phyloP scores from a whole-genome alignment of 192 early-diverging fungal genomes.

The Backusella liffmaniae region DNA sequence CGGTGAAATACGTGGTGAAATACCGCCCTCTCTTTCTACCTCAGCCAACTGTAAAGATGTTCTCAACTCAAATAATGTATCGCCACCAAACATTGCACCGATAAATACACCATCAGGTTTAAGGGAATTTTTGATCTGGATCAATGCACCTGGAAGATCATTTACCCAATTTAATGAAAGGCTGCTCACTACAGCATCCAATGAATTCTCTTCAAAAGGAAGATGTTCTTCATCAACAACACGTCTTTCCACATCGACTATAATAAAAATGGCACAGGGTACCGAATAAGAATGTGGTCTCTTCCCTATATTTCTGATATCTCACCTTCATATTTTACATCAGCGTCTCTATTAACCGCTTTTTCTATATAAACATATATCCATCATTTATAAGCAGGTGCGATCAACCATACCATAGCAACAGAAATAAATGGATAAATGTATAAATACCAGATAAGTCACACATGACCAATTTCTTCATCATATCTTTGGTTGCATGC shows the following conservation, averaged over 20 bases:
- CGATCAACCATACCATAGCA: not conserved
- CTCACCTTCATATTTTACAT: constrained; percentile 35
- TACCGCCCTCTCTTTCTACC: constrained; percentile 85
- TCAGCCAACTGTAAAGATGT: constrained; percentile 90
- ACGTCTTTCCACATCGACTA: constrained; percentile 71
- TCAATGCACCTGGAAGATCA: constrained; percentile 88
- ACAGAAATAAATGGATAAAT: not conserved
- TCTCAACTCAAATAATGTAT: constrained; percentile 93
- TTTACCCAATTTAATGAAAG: constrained; percentile 95
- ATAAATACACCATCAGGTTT: constrained; percentile 95
- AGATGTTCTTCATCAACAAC: constrained; percentile 85
- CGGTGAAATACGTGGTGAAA: constrained; percentile 87
- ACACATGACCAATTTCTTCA: constrained; percentile 83
- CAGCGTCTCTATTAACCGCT: constrained; percentile 54
- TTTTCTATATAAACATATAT: constrained; percentile 28
- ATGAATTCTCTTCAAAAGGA: constrained; percentile 77
- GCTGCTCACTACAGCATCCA: constrained; percentile 87
- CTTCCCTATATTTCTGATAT: not conserved
- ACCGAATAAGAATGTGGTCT: not conserved
- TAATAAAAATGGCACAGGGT: not conserved
- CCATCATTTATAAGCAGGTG: not conserved
- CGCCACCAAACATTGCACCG: constrained; percentile 91
- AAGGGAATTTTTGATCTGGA: constrained; percentile 76
- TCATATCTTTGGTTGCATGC: constrained; percentile 76
- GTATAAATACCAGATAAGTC: constrained; percentile 67